Conservation (phyloP, 495 filamentous ascomycete species). For the Penicillium riverlandense region DNA sequence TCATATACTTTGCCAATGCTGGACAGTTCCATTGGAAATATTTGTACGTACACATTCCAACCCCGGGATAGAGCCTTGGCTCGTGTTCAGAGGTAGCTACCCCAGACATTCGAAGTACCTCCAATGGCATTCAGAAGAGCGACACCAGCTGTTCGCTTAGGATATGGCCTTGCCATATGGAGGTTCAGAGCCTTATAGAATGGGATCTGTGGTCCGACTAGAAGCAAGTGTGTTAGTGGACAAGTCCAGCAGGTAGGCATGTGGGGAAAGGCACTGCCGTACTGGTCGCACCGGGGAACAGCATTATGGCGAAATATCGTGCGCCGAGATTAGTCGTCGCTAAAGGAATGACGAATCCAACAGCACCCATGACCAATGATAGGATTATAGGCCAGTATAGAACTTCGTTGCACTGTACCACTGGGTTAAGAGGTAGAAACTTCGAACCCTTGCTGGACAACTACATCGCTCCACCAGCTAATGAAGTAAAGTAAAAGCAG, state of each 20-base stretch:
- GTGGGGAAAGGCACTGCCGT: no score
- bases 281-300: slow-evolving; percentile 18
- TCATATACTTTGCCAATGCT: no score
- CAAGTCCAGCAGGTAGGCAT: no score
- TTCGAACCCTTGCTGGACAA: no score
- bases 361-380: slow-evolving; percentile 14
- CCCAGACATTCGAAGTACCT: slow-evolving; percentile 33
- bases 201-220: slow-evolving; percentile 20
- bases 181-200: slow-evolving; percentile 25
- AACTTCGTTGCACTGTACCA: no score
- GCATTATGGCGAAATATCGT: slow-evolving; percentile 24
- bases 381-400: slow-evolving; percentile 4
- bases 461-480: no score
- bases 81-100: slow-evolving; percentile 29
- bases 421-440: no score
- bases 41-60: slow-evolving; percentile 11
- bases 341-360: slow-evolving; percentile 21
- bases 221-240: no score
- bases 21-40: no score
- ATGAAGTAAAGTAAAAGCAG: no score
- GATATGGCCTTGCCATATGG: slow-evolving; percentile 17
- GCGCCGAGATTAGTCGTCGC: slow-evolving; percentile 15
- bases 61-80: slow-evolving; percentile 30
- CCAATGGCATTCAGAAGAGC: slow-evolving; percentile 27
- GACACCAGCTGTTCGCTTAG: slow-evolving; percentile 23